Evolutionary conservation across 179 eudicot species (phyloP), one percentile per base, ranked within the genome.

Genomic region (Amaranthus tricolor): DNA sequence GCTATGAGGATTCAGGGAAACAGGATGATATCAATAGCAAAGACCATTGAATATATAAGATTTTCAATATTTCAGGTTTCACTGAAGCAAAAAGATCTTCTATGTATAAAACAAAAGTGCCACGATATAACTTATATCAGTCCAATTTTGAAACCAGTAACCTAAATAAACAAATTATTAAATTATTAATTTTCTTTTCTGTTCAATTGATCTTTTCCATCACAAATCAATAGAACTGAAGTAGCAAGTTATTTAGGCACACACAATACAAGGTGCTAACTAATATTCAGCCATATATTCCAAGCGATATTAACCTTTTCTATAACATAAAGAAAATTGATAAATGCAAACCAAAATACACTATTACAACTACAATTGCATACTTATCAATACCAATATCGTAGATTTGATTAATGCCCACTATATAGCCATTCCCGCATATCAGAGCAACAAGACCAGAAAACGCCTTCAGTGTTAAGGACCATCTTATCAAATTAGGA

Each of bases 381-480:
- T 89, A 95, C 99, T 95, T 95, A 91, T 95, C 99, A 76, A 95
- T 95, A 73, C 98, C 99, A 80, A 95, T 94, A 86, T 95, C 99
- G 85, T 95, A 95, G 83, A 95, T 95, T 84, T 95, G 99, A 88
- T 95, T 95, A 82, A 95, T 91, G 86, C 99, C 99, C 77, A 95
- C 99, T 59, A 95, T 95, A 78, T 88, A 95, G 75, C 98, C 99
- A 85, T 95, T 95, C 75, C 99, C 99, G 52, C 99, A 95, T 67
- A 95, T 84, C 69, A 95, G 85, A 61, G 98, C 99, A 75, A 93
- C 75, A 74, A 95, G 98, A 74, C 99, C 99, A 78, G 85, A 84
- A 45, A 88, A 64, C 12, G 99, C 99, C 90, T 93, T 95, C 62
- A 88, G 76, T 78, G 91, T 76, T 43, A 95, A 81, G 40, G 98